A percentile compares a stretch with the other conserved stretches of the same genome.
These are phyloP conservation scores for Mycoemilia scoparia DNA, from an alignment of 192 early-diverging fungal species.

Conservation along the genomic window DNA sequence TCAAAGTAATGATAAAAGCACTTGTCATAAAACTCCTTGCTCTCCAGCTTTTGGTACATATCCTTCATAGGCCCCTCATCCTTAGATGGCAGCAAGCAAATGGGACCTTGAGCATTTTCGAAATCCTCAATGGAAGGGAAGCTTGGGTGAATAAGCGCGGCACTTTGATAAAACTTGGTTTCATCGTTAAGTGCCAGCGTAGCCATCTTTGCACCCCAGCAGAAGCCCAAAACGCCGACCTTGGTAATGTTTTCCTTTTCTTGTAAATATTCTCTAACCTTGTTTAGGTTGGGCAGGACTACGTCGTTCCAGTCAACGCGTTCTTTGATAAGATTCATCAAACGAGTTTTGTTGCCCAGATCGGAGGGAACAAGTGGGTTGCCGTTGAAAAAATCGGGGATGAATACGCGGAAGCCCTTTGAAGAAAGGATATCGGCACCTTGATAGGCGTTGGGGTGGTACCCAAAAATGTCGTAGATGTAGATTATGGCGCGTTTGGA, in stretches of 20 bases:
- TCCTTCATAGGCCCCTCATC: too few species aligned
- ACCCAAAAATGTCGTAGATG: constrained; percentile 53
- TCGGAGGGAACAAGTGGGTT: constrained; percentile 17
- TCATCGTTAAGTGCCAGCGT: constrained; percentile 25
- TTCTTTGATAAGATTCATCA: constrained; percentile 20
- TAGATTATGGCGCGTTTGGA: constrained; percentile 42
- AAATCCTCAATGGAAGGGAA: constrained; percentile 28
- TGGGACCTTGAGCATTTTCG: constrained; percentile 32
- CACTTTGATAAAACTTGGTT: constrained; percentile 13
- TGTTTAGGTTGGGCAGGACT: constrained; percentile 1
- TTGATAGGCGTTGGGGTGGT: constrained; percentile 41
- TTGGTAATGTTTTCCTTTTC: constrained; percentile 18
- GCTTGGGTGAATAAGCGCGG: constrained; percentile 48
- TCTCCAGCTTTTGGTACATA: constrained; percentile 9
- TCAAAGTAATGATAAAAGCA: constrained; percentile 37
- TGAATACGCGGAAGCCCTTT: constrained; percentile 38
- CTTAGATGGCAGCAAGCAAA: constrained; percentile 41
- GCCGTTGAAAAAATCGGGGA: constrained; percentile 46
- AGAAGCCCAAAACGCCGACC: constrained; percentile 42
- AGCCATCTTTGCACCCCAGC: constrained; percentile 50
- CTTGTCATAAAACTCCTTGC: constrained; percentile 30
- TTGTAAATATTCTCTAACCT: constrained; percentile 4
- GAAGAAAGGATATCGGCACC: constrained; percentile 34
- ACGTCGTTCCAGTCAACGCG: constrained; percentile 11
- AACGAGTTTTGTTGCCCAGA: constrained; percentile 12